A percentile compares a stretch with the other conserved stretches of the same genome.
phyloP scores from a whole-genome alignment of 2,329 filamentous ascomycete species.

The Cytospora piceae region DNA sequence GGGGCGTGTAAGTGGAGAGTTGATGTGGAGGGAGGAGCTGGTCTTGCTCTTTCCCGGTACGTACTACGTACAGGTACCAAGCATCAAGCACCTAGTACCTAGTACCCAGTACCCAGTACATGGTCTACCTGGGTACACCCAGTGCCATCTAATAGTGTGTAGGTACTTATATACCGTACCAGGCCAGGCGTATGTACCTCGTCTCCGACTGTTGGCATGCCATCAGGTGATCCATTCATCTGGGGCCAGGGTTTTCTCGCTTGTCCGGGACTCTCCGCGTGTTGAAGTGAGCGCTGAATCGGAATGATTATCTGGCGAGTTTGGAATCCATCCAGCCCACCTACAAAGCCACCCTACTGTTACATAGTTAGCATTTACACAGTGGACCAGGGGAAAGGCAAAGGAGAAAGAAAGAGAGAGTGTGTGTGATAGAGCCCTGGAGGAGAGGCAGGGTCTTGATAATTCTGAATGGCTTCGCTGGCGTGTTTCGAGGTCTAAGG shows the following conservation, averaged over 20 bases:
- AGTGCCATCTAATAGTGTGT: background rate
- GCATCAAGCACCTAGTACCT: conserved; percentile 11
- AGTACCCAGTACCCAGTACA: background rate
- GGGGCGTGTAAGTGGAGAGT: conserved; percentile 28
- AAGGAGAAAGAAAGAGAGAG: background rate
- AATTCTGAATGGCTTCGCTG: conserved; percentile 22
- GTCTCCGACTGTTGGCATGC: conserved; percentile 11
- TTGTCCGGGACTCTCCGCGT: conserved; percentile 31
- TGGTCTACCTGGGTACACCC: background rate
- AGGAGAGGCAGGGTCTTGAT: conserved; percentile 23
- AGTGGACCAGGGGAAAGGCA: conserved; percentile 23
- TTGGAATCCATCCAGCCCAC: conserved; percentile 23
- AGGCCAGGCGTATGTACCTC: background rate
- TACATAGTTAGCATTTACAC: conserved; percentile 14
- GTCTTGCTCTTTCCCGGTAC: conserved; percentile 13
- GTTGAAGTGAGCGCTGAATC: conserved; percentile 28
- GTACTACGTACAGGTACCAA: conserved; percentile 24
- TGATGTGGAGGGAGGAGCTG: conserved; percentile 25
- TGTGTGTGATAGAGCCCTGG: no score
- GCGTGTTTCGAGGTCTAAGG: conserved; percentile 28
- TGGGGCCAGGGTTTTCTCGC: conserved; percentile 25
- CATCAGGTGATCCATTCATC: conserved; percentile 27
- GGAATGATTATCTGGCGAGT: conserved; percentile 31
- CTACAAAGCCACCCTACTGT: conserved; percentile 20
- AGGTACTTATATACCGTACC: background rate